Percentiles rank a stretch among this genome's conserved stretches.
phyloP scores from a whole-genome alignment of 495 filamentous ascomycete species.

The Daldinia vernicosa region DNA sequence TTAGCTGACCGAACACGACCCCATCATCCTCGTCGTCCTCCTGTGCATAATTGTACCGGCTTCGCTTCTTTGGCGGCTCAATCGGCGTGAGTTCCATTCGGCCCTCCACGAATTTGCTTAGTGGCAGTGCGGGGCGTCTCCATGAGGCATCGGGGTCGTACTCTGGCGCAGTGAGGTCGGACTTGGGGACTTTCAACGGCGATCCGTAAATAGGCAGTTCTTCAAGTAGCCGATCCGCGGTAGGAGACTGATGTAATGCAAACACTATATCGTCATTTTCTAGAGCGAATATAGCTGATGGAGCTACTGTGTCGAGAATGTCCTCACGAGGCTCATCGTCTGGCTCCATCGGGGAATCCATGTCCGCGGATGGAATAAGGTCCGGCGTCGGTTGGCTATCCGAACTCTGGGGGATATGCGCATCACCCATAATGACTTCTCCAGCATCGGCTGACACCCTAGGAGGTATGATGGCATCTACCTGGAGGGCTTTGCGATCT shows the following conservation, averaged over 20 bases:
- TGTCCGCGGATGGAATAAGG: slow-evolving; percentile 67
- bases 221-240: slow-evolving; percentile 81
- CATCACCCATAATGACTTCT: slow-evolving; percentile 44
- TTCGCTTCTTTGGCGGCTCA: slow-evolving; percentile 75
- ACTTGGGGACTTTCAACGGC: slow-evolving; percentile 64
- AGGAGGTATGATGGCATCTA: slow-evolving; percentile 62
- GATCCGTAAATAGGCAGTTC: slow-evolving; percentile 84
- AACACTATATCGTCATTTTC: slow-evolving; percentile 84
- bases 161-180: slow-evolving; percentile 63
- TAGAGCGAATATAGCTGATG: slow-evolving; percentile 84
- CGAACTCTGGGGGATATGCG: slow-evolving; percentile 33
- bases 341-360: slow-evolving; percentile 57
- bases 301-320: slow-evolving; percentile 59
- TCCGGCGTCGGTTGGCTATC: slow-evolving; percentile 72
- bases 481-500: slow-evolving; percentile 70
- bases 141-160: slow-evolving; percentile 72
- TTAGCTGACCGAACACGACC: slow-evolving; percentile 55
- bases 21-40: slow-evolving; percentile 70
- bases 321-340: slow-evolving; percentile 58
- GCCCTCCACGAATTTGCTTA: slow-evolving; percentile 86
- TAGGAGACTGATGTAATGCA: slow-evolving; percentile 75
- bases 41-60: slow-evolving; percentile 78
- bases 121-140: slow-evolving; percentile 79
- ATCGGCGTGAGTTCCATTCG: slow-evolving; percentile 74
- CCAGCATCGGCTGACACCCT: slow-evolving; percentile 31